These are phyloP conservation scores for Metschnikowia lachancei DNA, from an alignment of 805 yeast species.

Conservation along the genomic window DNA sequence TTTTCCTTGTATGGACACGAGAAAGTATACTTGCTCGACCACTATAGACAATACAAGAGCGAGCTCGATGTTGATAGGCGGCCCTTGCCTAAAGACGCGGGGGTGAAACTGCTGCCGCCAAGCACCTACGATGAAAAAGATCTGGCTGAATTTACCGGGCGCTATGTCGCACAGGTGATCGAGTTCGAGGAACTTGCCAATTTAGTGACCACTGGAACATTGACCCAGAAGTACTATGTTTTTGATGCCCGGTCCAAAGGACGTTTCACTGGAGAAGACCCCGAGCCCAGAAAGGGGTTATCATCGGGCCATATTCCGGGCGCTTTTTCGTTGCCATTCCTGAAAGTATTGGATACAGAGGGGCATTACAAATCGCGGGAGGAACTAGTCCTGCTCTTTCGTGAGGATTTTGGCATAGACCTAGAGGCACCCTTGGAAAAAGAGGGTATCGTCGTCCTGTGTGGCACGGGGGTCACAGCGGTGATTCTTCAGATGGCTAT, in stretches of 20 bases:
- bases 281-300: slow-evolving; percentile 88
- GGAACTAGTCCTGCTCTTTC: slow-evolving; percentile 48
- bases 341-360: slow-evolving; percentile 51
- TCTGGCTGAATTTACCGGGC: slow-evolving; percentile 31
- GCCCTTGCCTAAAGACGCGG: slow-evolving; percentile 14
- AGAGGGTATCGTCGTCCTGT: slow-evolving; percentile 73
- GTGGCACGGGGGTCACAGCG: slow-evolving; percentile 97
- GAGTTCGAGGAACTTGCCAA: slow-evolving; percentile 63
- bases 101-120: slow-evolving; percentile 9
- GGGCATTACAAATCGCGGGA: slow-evolving; percentile 47
- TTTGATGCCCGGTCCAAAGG: slow-evolving; percentile 81
- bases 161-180: slow-evolving; percentile 48
- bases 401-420: slow-evolving; percentile 30
- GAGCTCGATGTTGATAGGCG: slow-evolving; percentile 33
- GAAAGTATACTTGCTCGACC: slow-evolving; percentile 66
- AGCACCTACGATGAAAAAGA: slow-evolving; percentile 21
- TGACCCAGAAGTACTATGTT: slow-evolving; percentile 48
- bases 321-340: slow-evolving; percentile 72
- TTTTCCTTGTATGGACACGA: slow-evolving; percentile 76
- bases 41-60: slow-evolving; percentile 52
- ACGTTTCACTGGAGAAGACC: slow-evolving; percentile 73
- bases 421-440: slow-evolving; percentile 39
- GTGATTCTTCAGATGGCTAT: slow-evolving; percentile 77
- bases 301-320: slow-evolving; percentile 90
- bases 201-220: slow-evolving; percentile 49